A percentile compares a stretch with the other conserved stretches of the same genome.
Evolutionary conservation across 345 rosid genomes (phyloP).

Genomic region (Citrus inodora): DNA sequence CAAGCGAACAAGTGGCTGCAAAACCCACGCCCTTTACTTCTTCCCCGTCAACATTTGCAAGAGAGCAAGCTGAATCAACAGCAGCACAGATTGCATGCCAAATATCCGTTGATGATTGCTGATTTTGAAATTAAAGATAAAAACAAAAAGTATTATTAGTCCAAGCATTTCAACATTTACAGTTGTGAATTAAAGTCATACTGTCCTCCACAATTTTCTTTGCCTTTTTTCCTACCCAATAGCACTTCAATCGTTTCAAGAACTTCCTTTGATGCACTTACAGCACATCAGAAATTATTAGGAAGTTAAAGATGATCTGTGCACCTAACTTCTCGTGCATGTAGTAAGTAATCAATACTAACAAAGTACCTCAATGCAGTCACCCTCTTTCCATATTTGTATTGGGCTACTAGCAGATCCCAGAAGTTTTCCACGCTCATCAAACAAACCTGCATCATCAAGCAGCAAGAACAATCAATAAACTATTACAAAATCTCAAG

Average conservation of each 20-base stretch:
- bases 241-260: neutral
- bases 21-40: conserved; percentile 79
- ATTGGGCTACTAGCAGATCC: conserved; percentile 87
- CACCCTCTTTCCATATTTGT: conserved; percentile 92
- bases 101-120: conserved; percentile 99
- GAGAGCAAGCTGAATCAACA: conserved; percentile 68
- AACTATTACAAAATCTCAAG: neutral
- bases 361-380: conserved; percentile 67
- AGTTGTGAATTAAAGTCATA: neutral
- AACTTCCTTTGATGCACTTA: neutral
- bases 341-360: neutral
- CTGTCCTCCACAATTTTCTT: neutral
- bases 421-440: conserved; percentile 78
- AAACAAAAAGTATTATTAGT: neutral
- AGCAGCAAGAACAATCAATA: neutral
- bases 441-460: conserved; percentile 63
- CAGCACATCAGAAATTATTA: neutral
- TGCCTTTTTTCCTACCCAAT: neutral
- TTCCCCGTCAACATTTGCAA: conserved; percentile 60
- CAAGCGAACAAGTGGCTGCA: conserved; percentile 97
- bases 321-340: neutral
- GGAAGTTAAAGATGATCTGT: neutral
- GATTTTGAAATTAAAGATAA: conserved; percentile 16
- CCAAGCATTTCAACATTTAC: neutral
- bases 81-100: conserved; percentile 98